These are phyloP conservation scores for Fraxinus quadrangulata DNA, from an alignment of 257 asterid genomes.

Conservation along the genomic window DNA sequence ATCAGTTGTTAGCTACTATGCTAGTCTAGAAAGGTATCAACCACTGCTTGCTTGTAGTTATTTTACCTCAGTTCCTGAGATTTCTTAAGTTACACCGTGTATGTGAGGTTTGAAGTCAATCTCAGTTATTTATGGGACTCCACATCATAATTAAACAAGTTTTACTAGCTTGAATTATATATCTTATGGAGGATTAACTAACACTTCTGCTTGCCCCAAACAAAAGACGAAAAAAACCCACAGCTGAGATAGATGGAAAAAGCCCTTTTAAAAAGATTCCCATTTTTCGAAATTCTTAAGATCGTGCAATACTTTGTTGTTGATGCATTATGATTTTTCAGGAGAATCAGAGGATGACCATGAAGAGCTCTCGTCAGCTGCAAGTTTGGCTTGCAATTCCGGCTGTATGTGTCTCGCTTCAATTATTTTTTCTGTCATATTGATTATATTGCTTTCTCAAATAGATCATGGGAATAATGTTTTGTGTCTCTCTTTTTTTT, in stretches of 20 bases:
- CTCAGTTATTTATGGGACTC: background rate
- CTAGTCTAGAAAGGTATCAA: constrained; percentile 10
- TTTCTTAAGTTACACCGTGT: background rate
- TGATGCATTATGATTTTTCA: constrained; percentile 34
- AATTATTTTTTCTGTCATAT: background rate
- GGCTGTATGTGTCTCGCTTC: constrained; percentile 47
- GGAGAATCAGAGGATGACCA: constrained; percentile 94
- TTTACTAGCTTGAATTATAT: constrained; percentile 1
- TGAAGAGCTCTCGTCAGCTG: constrained; percentile 80
- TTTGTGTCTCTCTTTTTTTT: constrained; percentile 18
- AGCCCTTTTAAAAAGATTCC: background rate
- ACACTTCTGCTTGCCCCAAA: background rate
- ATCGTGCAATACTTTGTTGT: background rate
- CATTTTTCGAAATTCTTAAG: constrained; percentile 12
- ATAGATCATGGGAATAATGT: constrained; percentile 11
- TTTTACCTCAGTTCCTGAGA: background rate
- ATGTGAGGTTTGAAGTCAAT: background rate
- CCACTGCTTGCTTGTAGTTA: constrained; percentile 15
- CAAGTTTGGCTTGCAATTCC: constrained; percentile 65
- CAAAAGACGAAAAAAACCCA: constrained; percentile 3
- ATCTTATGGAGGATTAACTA: constrained; percentile 5
- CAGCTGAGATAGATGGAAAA: background rate
- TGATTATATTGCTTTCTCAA: constrained; percentile 13
- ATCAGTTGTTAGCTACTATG: background rate
- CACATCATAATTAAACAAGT: background rate